These are phyloP conservation scores for Podaxis sp. DNA, from an alignment of 768 basidiomycete genomes.

Conservation along the genomic window DNA sequence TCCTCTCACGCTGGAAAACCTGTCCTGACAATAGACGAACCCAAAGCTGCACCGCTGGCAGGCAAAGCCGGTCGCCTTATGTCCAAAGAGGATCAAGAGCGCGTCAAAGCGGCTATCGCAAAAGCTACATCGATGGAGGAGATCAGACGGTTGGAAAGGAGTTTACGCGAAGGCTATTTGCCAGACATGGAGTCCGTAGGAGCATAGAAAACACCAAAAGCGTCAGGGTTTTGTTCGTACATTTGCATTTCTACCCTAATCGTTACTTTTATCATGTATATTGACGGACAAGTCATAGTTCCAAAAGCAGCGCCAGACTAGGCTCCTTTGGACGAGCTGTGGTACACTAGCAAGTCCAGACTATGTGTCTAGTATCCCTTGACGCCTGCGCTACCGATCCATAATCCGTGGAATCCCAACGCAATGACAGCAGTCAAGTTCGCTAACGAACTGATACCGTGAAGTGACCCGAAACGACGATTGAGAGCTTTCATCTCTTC, in stretches of 20 bases:
- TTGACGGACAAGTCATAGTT: not conserved
- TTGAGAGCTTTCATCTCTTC: conserved; percentile 69
- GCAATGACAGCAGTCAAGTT: conserved; percentile 64
- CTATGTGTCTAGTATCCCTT: conserved; percentile 31
- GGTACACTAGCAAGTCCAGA: not conserved
- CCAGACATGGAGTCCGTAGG: conserved; percentile 78
- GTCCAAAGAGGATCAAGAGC: conserved; percentile 89
- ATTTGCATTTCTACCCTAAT: conserved; percentile 12
- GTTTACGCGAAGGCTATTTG: conserved; percentile 80
- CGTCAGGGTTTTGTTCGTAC: conserved; percentile 12
- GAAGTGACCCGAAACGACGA: conserved; percentile 61
- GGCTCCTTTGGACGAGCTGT: not conserved
- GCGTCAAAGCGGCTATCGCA: conserved; percentile 84
- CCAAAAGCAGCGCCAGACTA: not conserved
- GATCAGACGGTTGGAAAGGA: conserved; percentile 79
- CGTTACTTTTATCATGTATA: not conserved
- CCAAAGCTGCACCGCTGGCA: conserved; percentile 53
- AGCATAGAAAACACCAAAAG: conserved; percentile 45
- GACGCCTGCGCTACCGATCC: conserved; percentile 61
- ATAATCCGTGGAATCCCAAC: conserved; percentile 67
- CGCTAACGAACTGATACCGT: conserved; percentile 67
- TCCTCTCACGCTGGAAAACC: conserved; percentile 66
- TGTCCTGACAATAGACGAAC: conserved; percentile 73
- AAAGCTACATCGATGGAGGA: conserved; percentile 92
- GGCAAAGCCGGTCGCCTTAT: conserved; percentile 83